phyloP scores from a whole-genome alignment of 2,329 filamentous ascomycete genomes.

The Trichoderma pleuroti region DNA sequence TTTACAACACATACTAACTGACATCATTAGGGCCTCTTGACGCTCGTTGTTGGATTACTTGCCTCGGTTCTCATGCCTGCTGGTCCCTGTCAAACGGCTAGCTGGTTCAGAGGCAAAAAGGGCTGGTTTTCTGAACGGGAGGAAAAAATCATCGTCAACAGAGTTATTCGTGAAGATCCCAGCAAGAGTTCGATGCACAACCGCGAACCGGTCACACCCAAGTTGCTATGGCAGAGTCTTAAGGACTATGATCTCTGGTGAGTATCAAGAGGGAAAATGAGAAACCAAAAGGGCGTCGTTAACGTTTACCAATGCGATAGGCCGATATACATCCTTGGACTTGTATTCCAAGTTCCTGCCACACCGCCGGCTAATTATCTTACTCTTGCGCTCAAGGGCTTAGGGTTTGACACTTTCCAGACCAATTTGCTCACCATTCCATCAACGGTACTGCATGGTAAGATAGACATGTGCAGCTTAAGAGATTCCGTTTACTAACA shows the following conservation, averaged over 20 bases:
- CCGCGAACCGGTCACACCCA: constrained; percentile 43
- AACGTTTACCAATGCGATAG: background rate
- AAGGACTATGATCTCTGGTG: constrained; percentile 59
- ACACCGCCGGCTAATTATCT: constrained; percentile 42
- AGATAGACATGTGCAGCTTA: background rate
- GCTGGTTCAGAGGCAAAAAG: constrained; percentile 49
- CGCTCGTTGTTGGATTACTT: constrained; percentile 25
- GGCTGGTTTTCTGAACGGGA: constrained; percentile 44
- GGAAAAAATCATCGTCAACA: constrained; percentile 55
- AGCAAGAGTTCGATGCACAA: constrained; percentile 59
- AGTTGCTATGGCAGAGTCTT: constrained; percentile 47
- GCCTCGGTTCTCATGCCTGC: constrained; percentile 27
- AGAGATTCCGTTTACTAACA: background rate
- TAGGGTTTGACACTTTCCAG: constrained; percentile 43
- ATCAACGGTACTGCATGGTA: constrained; percentile 3
- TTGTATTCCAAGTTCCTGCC: constrained; percentile 42
- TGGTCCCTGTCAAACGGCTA: constrained; percentile 43
- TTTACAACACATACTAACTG: background rate
- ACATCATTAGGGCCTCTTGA: constrained; percentile 30
- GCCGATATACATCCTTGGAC: constrained; percentile 37
- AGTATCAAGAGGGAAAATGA: background rate
- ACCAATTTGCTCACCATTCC: constrained; percentile 48
- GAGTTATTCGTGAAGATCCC: constrained; percentile 53
- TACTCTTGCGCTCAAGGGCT: constrained; percentile 38
- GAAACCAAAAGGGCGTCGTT: background rate